Conservation (phyloP, 352 stramenopile genomes). For the Saprolegnia parasitica region DNA sequence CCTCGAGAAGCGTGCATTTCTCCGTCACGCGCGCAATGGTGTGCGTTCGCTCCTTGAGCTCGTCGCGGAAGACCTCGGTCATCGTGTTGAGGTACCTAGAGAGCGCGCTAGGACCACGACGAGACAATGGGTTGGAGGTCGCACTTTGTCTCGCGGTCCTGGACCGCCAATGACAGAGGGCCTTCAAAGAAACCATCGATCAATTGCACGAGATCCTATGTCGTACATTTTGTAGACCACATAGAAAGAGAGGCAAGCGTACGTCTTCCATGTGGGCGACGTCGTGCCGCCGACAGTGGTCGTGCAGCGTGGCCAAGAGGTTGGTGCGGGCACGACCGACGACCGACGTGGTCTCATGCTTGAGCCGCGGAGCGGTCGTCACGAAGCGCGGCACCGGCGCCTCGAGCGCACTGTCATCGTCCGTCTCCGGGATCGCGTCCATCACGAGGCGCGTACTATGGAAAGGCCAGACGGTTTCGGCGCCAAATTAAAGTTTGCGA, state of each 20-base stretch:
- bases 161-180: slow-evolving; percentile 42
- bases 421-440: too few relatives aligned
- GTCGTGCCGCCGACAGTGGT: not conserved
- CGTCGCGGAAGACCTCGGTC: slow-evolving; percentile 46
- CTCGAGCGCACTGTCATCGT: not conserved
- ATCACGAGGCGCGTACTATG: too few relatives aligned
- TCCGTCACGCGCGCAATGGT: slow-evolving; percentile 23
- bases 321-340: not conserved
- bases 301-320: not conserved
- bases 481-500: too few relatives aligned
- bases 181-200: slow-evolving; percentile 46
- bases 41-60: slow-evolving; percentile 39
- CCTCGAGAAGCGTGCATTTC: slow-evolving; percentile 32
- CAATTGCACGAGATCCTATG: not conserved
- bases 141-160: slow-evolving; percentile 46
- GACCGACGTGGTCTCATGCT: not conserved
- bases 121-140: not conserved
- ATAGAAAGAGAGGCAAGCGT: not conserved
- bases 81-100: slow-evolving; percentile 44
- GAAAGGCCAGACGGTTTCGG: too few relatives aligned
- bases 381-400: not conserved
- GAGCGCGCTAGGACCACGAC: not conserved
- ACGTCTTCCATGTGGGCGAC: not conserved
- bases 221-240: too few relatives aligned
- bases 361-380: not conserved